Evolutionary conservation across 305 asterid genomes (phyloP).

Genomic region (Fraxinus platypoda): DNA sequence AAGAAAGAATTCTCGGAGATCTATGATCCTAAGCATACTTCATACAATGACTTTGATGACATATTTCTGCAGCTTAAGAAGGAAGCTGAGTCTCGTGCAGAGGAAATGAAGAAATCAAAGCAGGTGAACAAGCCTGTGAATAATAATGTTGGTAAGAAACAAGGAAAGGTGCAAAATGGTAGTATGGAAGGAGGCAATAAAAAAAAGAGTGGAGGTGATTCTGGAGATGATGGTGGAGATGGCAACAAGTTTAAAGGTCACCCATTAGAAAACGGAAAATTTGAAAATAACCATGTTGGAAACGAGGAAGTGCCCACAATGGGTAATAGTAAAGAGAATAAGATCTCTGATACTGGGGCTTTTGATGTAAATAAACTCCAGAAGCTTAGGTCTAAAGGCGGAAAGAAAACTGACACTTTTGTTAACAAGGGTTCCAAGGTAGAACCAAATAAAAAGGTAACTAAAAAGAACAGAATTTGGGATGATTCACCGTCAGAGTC

Average conservation of each 20-base stretch:
- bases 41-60: slow-evolving; percentile 66
- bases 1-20: slow-evolving; percentile 66
- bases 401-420: slow-evolving; percentile 56
- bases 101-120: slow-evolving; percentile 77
- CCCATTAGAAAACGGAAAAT: slow-evolving; percentile 52
- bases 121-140: slow-evolving; percentile 58
- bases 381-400: slow-evolving; percentile 74
- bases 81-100: slow-evolving; percentile 92
- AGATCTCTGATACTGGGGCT: slow-evolving; percentile 57
- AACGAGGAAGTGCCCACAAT: slow-evolving; percentile 36
- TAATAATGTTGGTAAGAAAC: slow-evolving; percentile 59
- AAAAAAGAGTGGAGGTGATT: slow-evolving; percentile 71
- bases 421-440: slow-evolving; percentile 59
- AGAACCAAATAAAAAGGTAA: slow-evolving; percentile 65
- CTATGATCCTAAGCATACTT: slow-evolving; percentile 67
- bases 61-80: slow-evolving; percentile 80
- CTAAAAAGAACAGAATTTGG: slow-evolving; percentile 83
- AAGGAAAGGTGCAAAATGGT: slow-evolving; percentile 61
- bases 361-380: slow-evolving; percentile 86
- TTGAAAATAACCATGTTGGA: slow-evolving; percentile 35
- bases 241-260: slow-evolving; percentile 39
- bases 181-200: slow-evolving; percentile 58
- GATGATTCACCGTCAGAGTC: slow-evolving; percentile 64
- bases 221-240: slow-evolving; percentile 61
- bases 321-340: slow-evolving; percentile 58